Base-by-base conservation (phyloP, 73 alveolate genomes). In the Paramecium primaurelia region DNA sequence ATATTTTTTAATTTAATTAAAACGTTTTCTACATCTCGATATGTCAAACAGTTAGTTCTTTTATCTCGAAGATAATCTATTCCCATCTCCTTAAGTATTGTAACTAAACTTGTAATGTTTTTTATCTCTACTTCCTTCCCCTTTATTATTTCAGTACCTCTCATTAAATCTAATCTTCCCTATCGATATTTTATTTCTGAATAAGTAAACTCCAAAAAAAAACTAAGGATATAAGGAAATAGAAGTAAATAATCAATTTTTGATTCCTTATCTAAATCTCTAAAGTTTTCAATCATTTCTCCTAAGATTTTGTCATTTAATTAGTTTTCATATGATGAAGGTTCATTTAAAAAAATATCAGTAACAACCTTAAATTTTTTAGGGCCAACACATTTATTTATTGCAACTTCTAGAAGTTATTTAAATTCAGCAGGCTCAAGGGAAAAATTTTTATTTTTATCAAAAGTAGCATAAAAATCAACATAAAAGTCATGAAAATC, bases 401-500 rank as follows among this genome's bases (percentile, higher is more conserved):
- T 12, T 16, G 59, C 88, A 22, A 37, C 36, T 14, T 75, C 49
- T 9, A 75, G 42, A 3, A 75, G 34, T 16, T 40, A 40, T 16
- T 30, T 75, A 45, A 75, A 75, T 40, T 75, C 88, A 10, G 38
- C 1, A 2, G 60, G 60, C 18, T 75, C 88, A 34, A 75, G 60
- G 9, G 49, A 32, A 40, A 75, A 75, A 37, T 75, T 75, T 75
- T 75, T 75, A 75, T 75, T 40, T 36, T 75, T 75, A 75, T 75
- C 88, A 37, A 75, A 75, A 40, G 88, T 37, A 32, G 68, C 88
- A 36, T 75, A 75, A 37, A 75, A 75, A 37, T 75, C 88, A 32
- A 75, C 88, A 75, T 75, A 75, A 75, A 75, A 75, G 22, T 75
- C 88, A 38, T 75, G 60, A 22, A 75, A 40, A 32, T 75, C 88